phyloP scores from a whole-genome alignment of 305 asterid genomes.

The Rubia balearica region DNA sequence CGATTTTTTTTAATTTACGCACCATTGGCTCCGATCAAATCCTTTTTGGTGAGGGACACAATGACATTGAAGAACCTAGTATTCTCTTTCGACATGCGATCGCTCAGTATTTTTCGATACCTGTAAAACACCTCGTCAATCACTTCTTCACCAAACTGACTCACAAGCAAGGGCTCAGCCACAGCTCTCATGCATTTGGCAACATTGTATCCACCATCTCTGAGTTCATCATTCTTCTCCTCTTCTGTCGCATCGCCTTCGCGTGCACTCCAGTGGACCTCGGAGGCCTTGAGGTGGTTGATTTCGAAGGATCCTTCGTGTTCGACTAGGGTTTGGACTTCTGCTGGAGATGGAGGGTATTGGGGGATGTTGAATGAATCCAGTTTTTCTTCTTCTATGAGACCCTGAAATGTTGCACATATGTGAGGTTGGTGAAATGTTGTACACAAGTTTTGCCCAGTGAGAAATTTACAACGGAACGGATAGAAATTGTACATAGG shows the following conservation, averaged over 20 bases:
- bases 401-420: slow-evolving; percentile 24
- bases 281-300: slow-evolving; percentile 27
- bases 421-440: background rate
- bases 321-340: slow-evolving; percentile 35
- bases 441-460: background rate
- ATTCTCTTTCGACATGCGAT: slow-evolving; percentile 41
- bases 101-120: slow-evolving; percentile 23
- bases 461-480: no score
- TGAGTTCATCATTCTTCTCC: background rate
- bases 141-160: slow-evolving; percentile 42
- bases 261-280: slow-evolving; percentile 22
- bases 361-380: slow-evolving; percentile 51
- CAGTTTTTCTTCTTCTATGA: slow-evolving; percentile 41
- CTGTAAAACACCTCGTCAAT: slow-evolving; percentile 36
- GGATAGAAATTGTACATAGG: no score
- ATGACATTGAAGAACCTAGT: slow-evolving; percentile 36
- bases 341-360: slow-evolving; percentile 49
- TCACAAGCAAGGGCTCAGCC: slow-evolving; percentile 48
- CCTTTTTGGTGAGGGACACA: slow-evolving; percentile 29
- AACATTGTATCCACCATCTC: slow-evolving; percentile 31
- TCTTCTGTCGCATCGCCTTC: background rate
- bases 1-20: no score
- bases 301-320: slow-evolving; percentile 47
- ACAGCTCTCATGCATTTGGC: slow-evolving; percentile 57
- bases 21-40: background rate